Evolutionary conservation across 352 stramenopile genomes (phyloP).

Genomic region (Pythium dissimile): DNA sequence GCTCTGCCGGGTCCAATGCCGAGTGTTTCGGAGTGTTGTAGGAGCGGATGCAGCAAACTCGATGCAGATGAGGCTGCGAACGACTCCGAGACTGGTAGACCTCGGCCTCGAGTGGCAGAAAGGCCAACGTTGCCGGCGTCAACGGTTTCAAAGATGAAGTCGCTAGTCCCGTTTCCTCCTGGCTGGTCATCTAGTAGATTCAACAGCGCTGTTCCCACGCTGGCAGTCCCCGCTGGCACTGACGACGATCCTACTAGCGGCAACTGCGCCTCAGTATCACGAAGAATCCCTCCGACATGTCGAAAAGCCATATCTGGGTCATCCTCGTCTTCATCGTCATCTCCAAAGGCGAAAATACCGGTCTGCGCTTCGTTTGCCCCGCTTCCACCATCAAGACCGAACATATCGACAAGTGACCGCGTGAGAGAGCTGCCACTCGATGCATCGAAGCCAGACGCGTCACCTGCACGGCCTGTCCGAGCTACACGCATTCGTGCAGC

Average conservation of each 20-base stretch:
- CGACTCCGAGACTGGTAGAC: neutral
- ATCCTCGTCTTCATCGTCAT: constrained; percentile 32
- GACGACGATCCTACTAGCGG: neutral
- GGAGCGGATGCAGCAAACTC: constrained; percentile 14
- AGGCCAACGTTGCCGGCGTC: neutral
- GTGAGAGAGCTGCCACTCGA: neutral
- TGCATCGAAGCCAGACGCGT: neutral
- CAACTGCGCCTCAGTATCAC: neutral
- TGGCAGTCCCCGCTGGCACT: neutral
- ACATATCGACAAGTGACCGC: constrained; percentile 30
- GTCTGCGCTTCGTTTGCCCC: constrained; percentile 1
- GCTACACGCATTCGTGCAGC: constrained; percentile 2
- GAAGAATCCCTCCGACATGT: constrained; percentile 1
- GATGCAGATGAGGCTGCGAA: neutral
- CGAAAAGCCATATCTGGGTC: constrained; percentile 29
- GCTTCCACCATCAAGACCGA: constrained; percentile 21
- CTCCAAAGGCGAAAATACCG: constrained; percentile 25
- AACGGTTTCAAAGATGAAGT: constrained; percentile 31
- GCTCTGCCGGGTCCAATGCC: constrained; percentile 12
- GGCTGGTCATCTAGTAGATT: constrained; percentile 17
- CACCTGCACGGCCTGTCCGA: neutral
- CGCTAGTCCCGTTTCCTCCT: constrained; percentile 2
- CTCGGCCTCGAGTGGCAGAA: neutral
- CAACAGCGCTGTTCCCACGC: constrained; percentile 12
- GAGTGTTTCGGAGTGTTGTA: constrained; percentile 6